Percentiles rank a stretch among this genome's conserved stretches.
phyloP scores from a whole-genome alignment of 352 stramenopile genomes.

The Globisporangium nodosum region DNA sequence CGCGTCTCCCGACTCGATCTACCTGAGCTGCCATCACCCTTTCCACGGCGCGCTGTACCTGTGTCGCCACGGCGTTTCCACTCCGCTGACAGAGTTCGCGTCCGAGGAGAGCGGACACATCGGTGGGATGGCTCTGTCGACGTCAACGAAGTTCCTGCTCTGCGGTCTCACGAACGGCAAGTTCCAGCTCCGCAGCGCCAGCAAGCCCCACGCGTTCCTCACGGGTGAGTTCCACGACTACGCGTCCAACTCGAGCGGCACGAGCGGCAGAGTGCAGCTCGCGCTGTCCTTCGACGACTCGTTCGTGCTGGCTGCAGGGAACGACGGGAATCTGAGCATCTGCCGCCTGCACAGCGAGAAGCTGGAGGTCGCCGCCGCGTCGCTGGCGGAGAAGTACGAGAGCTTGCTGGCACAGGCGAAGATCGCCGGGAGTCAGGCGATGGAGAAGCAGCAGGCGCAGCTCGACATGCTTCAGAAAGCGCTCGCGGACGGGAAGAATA shows the following conservation, averaged over 20 bases:
- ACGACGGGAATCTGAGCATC: constrained; percentile 75
- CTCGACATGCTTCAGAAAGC: constrained; percentile 46
- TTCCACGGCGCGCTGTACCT: constrained; percentile 31
- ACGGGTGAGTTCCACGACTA: constrained; percentile 78
- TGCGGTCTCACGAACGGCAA: constrained; percentile 75
- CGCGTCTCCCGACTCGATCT: constrained; percentile 28
- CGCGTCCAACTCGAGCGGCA: constrained; percentile 3
- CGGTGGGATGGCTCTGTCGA: constrained; percentile 33
- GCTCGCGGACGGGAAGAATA: constrained; percentile 35
- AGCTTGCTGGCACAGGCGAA: constrained; percentile 37
- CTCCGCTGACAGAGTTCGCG: constrained; percentile 35
- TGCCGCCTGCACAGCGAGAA: constrained; percentile 56
- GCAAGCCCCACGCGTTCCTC: constrained; percentile 56
- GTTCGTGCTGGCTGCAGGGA: constrained; percentile 62
- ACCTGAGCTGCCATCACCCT: constrained; percentile 39
- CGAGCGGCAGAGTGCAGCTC: constrained; percentile 19
- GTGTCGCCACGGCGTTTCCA: constrained; percentile 22
- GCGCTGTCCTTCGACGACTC: constrained; percentile 83
- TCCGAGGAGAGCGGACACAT: constrained; percentile 31
- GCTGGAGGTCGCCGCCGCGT: constrained; percentile 30
- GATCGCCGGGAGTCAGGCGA: constrained; percentile 46
- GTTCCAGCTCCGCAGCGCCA: constrained; percentile 60
- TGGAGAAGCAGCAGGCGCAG: constrained; percentile 45
- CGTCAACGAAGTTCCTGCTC: constrained; percentile 63
- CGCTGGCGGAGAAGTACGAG: constrained; percentile 30